Evolutionary conservation across 257 asterid species (phyloP).

Genomic region (Linaria vulgaris): DNA sequence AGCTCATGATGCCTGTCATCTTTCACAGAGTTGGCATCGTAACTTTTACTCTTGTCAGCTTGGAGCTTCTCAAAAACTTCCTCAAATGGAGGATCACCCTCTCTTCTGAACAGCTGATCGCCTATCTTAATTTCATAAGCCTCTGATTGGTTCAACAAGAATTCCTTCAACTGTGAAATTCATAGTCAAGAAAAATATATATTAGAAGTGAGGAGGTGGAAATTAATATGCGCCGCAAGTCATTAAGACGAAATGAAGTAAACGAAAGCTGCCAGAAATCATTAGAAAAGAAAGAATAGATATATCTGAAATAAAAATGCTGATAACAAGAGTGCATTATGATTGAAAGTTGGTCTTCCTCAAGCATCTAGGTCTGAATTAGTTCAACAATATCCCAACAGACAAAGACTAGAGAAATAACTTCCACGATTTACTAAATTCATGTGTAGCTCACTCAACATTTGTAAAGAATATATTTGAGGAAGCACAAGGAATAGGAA

Average conservation of each 20-base stretch:
- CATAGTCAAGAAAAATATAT: constrained; percentile 17
- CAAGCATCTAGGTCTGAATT: constrained; percentile 3
- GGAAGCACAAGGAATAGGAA: constrained; percentile 11
- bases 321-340: too few species aligned
- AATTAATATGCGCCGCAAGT: background rate
- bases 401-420: background rate
- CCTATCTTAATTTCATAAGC: constrained; percentile 91
- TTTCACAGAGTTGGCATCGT: constrained; percentile 22
- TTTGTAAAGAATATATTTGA: background rate
- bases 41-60: constrained; percentile 35
- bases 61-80: constrained; percentile 50
- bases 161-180: constrained; percentile 61
- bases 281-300: background rate
- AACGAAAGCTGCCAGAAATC: background rate
- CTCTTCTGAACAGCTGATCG: constrained; percentile 71
- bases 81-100: constrained; percentile 88
- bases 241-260: background rate
- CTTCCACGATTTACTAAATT: constrained; percentile 16
- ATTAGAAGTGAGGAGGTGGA: constrained; percentile 8
- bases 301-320: background rate
- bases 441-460: background rate
- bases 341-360: too few species aligned
- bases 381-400: constrained; percentile 19
- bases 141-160: constrained; percentile 69
- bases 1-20: constrained; percentile 54